A percentile compares a stretch with the other conserved stretches of the same genome.
Evolutionary conservation across 1,284 basidiomycete genomes (phyloP).

Genomic region (Phlebopus sp.): DNA sequence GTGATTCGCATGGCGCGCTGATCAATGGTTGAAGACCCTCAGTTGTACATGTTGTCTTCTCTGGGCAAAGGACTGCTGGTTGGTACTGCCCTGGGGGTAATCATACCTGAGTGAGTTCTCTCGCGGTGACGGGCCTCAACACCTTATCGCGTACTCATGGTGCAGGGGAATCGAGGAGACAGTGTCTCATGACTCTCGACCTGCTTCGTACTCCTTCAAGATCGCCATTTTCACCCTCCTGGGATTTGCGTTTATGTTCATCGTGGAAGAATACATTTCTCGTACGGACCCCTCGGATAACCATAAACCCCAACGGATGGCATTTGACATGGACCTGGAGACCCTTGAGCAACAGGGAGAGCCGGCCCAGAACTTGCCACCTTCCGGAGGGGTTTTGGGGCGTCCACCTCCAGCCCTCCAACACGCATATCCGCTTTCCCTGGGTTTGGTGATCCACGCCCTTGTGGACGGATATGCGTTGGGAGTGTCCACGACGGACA

Average conservation of each 20-base stretch:
- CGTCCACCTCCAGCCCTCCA: conserved; percentile 15
- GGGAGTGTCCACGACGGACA: conserved; percentile 67
- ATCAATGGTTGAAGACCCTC: conserved; percentile 41
- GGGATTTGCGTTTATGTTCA: conserved; percentile 85
- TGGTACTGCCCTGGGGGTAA: conserved; percentile 85
- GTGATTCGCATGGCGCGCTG: conserved; percentile 1
- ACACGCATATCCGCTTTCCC: conserved; percentile 65
- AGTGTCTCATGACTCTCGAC: conserved; percentile 37
- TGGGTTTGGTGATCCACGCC: conserved; percentile 84
- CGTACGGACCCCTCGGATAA: conserved; percentile 38
- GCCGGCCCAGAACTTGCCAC: conserved; percentile 4
- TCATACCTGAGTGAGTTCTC: conserved; percentile 80
- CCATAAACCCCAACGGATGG: conserved; percentile 11
- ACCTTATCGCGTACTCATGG: conserved; percentile 1
- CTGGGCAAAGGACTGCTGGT: conserved; percentile 84
- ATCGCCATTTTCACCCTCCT: conserved; percentile 74
- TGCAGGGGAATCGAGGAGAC: conserved; percentile 60
- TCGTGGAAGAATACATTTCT: conserved; percentile 63
- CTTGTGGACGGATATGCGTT: conserved; percentile 89
- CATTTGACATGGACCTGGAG: conserved; percentile 34
- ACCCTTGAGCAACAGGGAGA: conserved; percentile 17
- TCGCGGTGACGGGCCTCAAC: conserved; percentile 13
- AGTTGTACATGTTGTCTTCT: conserved; percentile 61
- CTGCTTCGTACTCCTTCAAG: conserved; percentile 35
- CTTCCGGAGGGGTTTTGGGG: conserved; percentile 13